These are phyloP conservation scores for Calycina marina DNA, from an alignment of 2,329 filamentous ascomycete species.

Conservation along the genomic window DNA sequence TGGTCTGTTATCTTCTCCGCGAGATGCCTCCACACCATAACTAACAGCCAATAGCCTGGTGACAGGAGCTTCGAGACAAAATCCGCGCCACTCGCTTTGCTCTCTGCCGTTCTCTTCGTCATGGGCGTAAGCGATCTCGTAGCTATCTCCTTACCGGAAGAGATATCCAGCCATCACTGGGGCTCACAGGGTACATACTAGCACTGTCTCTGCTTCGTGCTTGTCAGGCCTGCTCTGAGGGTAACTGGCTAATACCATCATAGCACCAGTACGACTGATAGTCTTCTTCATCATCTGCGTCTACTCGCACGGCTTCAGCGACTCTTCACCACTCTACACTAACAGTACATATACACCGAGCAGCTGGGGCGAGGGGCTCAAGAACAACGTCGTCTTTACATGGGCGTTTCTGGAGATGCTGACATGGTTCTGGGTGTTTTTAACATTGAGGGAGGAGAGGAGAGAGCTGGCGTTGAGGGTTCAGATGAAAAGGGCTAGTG, in stretches of 20 bases:
- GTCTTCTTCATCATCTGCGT: conserved; percentile 45
- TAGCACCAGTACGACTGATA: conserved; percentile 47
- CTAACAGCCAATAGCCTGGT: no score
- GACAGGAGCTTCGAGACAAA: conserved; percentile 58
- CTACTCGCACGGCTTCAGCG: conserved; percentile 49
- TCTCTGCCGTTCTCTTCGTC: conserved; percentile 51
- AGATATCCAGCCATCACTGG: conserved; percentile 49
- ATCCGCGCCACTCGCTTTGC: conserved; percentile 57
- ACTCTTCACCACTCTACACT: conserved; percentile 34
- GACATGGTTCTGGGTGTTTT: conserved; percentile 77
- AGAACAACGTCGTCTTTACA: conserved; percentile 74
- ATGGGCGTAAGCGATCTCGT: conserved; percentile 49
- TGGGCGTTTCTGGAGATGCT: conserved; percentile 75
- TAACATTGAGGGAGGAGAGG: conserved; percentile 53
- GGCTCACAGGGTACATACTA: conserved; percentile 49
- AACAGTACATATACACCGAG: conserved; percentile 25
- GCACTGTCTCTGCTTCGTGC: conserved; percentile 29
- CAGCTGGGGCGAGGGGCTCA: conserved; percentile 50
- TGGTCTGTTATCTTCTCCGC: conserved; percentile 36
- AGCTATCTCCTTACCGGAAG: conserved; percentile 52
- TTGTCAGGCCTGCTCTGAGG: no score
- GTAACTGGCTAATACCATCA: conserved; percentile 4
- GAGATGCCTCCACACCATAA: conserved; percentile 46
- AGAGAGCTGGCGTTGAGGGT: conserved; percentile 23
- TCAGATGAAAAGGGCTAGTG: conserved; percentile 20